Evolutionary conservation across 1,284 basidiomycete genomes (phyloP).

Genomic region (Puccinia novopanici): DNA sequence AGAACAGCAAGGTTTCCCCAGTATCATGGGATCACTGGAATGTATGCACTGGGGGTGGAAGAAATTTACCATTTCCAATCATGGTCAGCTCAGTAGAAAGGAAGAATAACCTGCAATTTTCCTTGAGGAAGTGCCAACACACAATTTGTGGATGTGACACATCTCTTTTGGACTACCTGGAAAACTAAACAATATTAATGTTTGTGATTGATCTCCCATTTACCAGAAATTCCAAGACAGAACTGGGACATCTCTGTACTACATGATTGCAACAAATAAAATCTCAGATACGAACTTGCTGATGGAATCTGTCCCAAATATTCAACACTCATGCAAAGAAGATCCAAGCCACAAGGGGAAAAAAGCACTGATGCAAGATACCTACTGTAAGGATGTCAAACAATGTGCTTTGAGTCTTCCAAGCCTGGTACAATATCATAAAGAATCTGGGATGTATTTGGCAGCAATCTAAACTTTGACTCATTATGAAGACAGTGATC

Average conservation of each 20-base stretch:
- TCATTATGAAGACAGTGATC: not conserved
- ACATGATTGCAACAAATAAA: too few species aligned
- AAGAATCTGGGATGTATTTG: not conserved
- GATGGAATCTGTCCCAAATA: too few species aligned
- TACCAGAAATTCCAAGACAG: not conserved
- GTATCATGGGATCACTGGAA: too few species aligned
- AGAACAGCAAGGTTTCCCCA: not conserved
- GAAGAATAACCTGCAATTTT: not conserved
- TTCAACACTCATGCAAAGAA: too few species aligned
- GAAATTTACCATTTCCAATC: not conserved
- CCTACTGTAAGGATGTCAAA: not conserved
- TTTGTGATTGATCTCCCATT: too few species aligned
- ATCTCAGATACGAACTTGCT: too few species aligned
- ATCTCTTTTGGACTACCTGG: not conserved
- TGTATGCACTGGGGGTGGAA: not conserved
- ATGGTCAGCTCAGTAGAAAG: not conserved
- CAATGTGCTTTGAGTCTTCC: not conserved
- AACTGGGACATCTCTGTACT: too few species aligned
- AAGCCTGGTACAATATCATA: not conserved
- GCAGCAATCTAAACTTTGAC: not conserved
- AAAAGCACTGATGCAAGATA: not conserved
- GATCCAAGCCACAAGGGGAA: not conserved
- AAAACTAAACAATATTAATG: too few species aligned
- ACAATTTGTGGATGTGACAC: constrained; percentile 7
- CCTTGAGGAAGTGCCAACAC: not conserved